These are phyloP conservation scores for Fraxinus platypoda DNA, from an alignment of 305 asterid species.

Conservation along the genomic window DNA sequence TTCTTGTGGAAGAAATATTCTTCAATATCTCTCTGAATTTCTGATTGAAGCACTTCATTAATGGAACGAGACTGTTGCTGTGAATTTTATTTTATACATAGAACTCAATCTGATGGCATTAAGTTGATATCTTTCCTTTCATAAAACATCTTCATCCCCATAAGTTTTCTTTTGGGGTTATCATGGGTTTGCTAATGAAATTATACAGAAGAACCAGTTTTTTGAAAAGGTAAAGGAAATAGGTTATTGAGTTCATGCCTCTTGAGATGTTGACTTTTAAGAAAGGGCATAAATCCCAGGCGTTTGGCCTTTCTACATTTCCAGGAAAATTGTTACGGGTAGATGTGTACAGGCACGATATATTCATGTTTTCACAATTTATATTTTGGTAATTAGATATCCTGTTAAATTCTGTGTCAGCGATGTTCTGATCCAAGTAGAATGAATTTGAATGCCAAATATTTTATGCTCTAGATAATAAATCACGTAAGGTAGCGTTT, in stretches of 20 bases:
- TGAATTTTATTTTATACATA: background rate
- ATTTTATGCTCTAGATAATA: background rate
- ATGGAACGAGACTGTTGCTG: background rate
- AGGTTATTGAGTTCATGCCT: background rate
- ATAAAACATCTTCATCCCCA: background rate
- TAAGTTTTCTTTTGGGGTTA: background rate
- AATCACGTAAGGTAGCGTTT: background rate
- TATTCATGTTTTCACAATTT: background rate
- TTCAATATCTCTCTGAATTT: background rate
- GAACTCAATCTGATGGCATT: background rate
- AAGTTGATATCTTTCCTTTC: background rate
- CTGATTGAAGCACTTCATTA: background rate
- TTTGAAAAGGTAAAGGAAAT: background rate
- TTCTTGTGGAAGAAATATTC: background rate
- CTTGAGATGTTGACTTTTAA: background rate
- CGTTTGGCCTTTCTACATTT: background rate
- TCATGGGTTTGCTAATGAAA: background rate
- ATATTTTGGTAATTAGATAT: background rate
- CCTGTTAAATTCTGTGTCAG: background rate
- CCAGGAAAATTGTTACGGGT: background rate
- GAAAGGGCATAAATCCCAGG: background rate
- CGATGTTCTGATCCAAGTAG: background rate
- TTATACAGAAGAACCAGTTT: background rate
- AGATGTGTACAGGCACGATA: background rate
- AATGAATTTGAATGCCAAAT: background rate